Evolutionary conservation across 2,329 filamentous ascomycete genomes (phyloP), one percentile per base, ranked within the genome.

Genomic region (Cordyceps cicadae): DNA sequence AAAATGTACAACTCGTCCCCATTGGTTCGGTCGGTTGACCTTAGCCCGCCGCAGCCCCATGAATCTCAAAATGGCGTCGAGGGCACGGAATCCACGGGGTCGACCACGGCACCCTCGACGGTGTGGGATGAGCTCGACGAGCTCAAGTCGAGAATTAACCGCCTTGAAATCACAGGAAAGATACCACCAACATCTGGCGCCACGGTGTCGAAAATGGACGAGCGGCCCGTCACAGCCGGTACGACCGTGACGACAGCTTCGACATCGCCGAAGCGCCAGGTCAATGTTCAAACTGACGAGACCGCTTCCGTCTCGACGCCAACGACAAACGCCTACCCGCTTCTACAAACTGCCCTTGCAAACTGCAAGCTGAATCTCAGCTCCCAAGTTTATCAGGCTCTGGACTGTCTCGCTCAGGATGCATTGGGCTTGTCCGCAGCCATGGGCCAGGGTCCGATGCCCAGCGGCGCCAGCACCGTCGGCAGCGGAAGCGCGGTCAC

Each of bases 71-170:
- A 82, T 62, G 75, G 72, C 19, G 66, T 77, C 32, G 87, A 92
- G 68, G 87, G 87, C 9, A 92, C 91, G 0, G 91, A 94, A 67
- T 97, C 94, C 0, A 93, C 89, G 0, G 81, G 89, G 39, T 97
- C 94, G 0, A 94, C 90, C 0, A 92, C 88, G 1, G 91, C 90
- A 1, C 90, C 92, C 14, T 95, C 92, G 2, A 97, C 92, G 0
- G 90, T 99, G 3, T 99, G 94, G 94, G 94, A 97, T 70, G 94
- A 99, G 73, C 77, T 99, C 32, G 94, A 97, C 67, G 94, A 97
- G 65, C 77, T 99, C 52, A 97, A 97, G 72, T 94, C 90, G 46
- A 86, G 94, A 34, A 96, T 99, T 67, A 87, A 90, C 67, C 89
- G 91, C 63, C 82, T 99, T 11, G 94, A 97, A 72, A 75, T 95